Base-by-base conservation (phyloP, 1,139 yeast genomes). In the Taiozyma sp. region DNA sequence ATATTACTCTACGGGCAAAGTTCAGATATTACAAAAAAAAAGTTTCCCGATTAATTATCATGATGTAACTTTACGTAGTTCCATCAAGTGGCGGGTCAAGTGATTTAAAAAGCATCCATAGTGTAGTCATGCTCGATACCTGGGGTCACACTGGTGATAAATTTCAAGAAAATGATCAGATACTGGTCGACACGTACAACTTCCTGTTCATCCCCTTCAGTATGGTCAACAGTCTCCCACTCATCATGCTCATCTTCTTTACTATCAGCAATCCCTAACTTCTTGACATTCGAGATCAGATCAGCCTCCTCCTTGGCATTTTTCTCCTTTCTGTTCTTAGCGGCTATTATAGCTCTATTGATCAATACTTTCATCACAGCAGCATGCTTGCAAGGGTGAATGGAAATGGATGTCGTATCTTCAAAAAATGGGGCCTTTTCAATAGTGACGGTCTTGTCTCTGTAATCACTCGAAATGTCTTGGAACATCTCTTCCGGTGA, bases 71-170 rank as follows among this genome's bases (percentile, higher is more conserved):
- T 24, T 24, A 24, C 8, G 27, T 24, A 24, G 27, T 24, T 24
- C 27, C 19, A 19, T 13, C 27, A 39, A 27, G 22, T 36, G 42
- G 19, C 13, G 4, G 23, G 16, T 8, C 8, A 16, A 22, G 7
- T 23, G 6, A n/a, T 8, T 52, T 46, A 62, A 41, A 62, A 61
- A 3, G 65, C 65, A 56, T 90, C 92, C 97, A 92, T 93, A 41
- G 98, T 92, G 67, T 91, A 91, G 64, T 93, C 99, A 68, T 92
- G 95, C 69, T 92, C 97, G 51, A 93, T 91, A 13, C 97, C 97
- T 0, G 99, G 99, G 3, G 96, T 92, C 14, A 95, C 98, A 71
- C 97, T 89, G 14, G 98, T 89, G 51, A 93, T 92, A 63, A 93
- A 93, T 69, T 95, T 95, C 63, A 93, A 76, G 66, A 93, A 93